Base-by-base conservation (phyloP, 495 filamentous ascomycete species). In the Podospora pseudoanserina region DNA sequence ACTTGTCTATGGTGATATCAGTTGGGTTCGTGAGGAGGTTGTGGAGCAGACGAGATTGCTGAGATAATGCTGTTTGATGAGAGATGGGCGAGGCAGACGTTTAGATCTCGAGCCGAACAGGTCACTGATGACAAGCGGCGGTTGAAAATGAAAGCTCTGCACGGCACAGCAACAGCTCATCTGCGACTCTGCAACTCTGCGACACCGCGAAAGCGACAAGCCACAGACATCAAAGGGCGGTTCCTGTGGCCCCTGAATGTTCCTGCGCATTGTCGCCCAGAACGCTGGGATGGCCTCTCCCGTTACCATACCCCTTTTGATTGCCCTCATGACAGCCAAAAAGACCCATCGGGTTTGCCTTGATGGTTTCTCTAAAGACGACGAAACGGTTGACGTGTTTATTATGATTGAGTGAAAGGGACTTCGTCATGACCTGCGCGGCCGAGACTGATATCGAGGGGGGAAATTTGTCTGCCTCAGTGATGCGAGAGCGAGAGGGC, bases 381-480 rank as follows among this genome's bases (percentile, higher is more conserved):
- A 19, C n/a, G 55, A 58, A 58, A 26, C 55, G 23, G 55, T 58
- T 58, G 13, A 58, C 55, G 55, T 58, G 55, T 58, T 26, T 1
- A 58, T 19, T 58, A 1, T 2, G 23, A 58, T 58, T 7, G 1
- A 26, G 5, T 58, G 11, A 58, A 58, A 19, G 55, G 23, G 55
- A 58, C 55, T 58, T 58, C 55, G 55, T 58, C 55, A 58, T 58
- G 23, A 19, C 55, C 55, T 23, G 55, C 55, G 55, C 55, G 55
- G 55, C 55, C 20, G 55, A 20, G 3, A 58, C 55, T 16, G n/a
- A 58, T 23, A 58, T 26, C 5, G 55, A 19, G 5, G 55, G 16
- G 19, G 23, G 55, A 58, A 58, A 58, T 58, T 3, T 58, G 55
- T 58, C 55, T 58, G 55, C 55, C 55, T 58, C 18, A 9, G 7